These are phyloP conservation scores for Anastatica hierochuntica DNA, from an alignment of 345 rosid species.

Conservation along the genomic window DNA sequence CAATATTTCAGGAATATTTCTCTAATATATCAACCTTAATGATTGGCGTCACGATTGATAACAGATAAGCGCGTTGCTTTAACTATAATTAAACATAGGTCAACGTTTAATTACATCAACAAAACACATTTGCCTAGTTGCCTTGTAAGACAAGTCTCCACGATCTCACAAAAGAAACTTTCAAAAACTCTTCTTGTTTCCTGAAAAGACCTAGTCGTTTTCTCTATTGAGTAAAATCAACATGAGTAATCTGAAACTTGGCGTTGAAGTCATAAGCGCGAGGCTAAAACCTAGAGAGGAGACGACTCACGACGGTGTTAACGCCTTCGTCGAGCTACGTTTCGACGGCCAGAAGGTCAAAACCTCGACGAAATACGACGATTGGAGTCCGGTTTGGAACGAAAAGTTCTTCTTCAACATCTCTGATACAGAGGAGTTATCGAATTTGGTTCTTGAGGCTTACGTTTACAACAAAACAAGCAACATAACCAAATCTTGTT, in stretches of 20 bases:
- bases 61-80: slow-evolving; percentile 16
- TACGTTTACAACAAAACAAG: slow-evolving; percentile 37
- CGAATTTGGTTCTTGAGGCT: slow-evolving; percentile 56
- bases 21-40: too few species aligned
- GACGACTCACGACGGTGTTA: slow-evolving; percentile 32
- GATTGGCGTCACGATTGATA: slow-evolving; percentile 17
- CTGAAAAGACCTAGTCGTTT: background rate
- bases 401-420: slow-evolving; percentile 79
- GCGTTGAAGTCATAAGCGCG: slow-evolving; percentile 78
- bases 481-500: slow-evolving; percentile 37
- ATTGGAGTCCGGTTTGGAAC: slow-evolving; percentile 71
- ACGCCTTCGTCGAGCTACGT: slow-evolving; percentile 66
- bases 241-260: slow-evolving; percentile 73
- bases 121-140: slow-evolving; percentile 7
- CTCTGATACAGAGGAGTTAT: slow-evolving; percentile 49
- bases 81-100: slow-evolving; percentile 16
- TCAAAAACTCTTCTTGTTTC: slow-evolving; percentile 8
- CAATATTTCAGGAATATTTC: background rate
- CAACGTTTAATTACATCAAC: slow-evolving; percentile 15
- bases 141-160: slow-evolving; percentile 26
- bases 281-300: slow-evolving; percentile 57
- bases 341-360: slow-evolving; percentile 69
- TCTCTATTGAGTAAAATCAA: background rate
- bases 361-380: slow-evolving; percentile 54
- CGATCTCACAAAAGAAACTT: slow-evolving; percentile 22